Evolutionary conservation across 768 basidiomycete genomes (phyloP).

Genomic region (Hemileccinum impolitum): DNA sequence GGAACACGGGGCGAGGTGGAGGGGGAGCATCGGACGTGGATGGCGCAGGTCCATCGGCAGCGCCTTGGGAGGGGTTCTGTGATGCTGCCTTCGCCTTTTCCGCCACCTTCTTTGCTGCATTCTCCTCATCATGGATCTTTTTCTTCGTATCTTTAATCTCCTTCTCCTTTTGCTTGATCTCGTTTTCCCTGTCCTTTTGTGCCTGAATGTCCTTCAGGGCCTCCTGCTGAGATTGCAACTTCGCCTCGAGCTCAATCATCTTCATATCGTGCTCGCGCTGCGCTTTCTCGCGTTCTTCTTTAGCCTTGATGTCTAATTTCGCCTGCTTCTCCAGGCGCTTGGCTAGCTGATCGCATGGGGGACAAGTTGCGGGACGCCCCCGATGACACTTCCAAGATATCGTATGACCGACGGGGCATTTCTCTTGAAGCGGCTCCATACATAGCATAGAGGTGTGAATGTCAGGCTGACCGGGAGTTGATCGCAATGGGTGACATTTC

Average conservation of each 20-base stretch:
- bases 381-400: constrained; percentile 45
- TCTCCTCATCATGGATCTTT: constrained; percentile 10
- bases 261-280: constrained; percentile 39
- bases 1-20: constrained; percentile 14
- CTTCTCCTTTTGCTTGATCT: constrained; percentile 36
- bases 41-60: constrained; percentile 1
- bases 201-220: constrained; percentile 35
- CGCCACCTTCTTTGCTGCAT: constrained; percentile 12
- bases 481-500: constrained; percentile 57
- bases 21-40: not conserved
- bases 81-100: constrained; percentile 2
- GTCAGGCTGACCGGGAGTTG: constrained; percentile 40
- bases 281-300: constrained; percentile 45
- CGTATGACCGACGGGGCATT: constrained; percentile 45
- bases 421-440: constrained; percentile 29
- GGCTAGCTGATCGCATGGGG: constrained; percentile 42
- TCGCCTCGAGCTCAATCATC: constrained; percentile 43
- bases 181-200: constrained; percentile 44
- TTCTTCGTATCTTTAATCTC: constrained; percentile 41
- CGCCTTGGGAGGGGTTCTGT: not conserved
- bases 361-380: constrained; percentile 38
- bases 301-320: constrained; percentile 36
- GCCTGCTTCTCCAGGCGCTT: constrained; percentile 42
- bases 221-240: constrained; percentile 34
- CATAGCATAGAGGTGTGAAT: constrained; percentile 39